Conservation (phyloP, 129 eudicot species). For the Lactuca saligna region DNA sequence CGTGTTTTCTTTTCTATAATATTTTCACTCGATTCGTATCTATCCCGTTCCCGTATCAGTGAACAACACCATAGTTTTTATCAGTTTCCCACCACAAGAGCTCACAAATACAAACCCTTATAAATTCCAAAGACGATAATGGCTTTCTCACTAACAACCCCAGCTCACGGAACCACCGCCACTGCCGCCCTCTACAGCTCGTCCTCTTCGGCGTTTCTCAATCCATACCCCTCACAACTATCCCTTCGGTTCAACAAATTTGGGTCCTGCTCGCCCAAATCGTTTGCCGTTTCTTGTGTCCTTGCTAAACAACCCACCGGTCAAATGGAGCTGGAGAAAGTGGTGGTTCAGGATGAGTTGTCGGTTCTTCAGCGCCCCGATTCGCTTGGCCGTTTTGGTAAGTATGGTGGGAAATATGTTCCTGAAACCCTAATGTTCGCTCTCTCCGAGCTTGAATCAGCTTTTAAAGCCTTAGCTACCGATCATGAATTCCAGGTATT, state of each 20-base stretch:
- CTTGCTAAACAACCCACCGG: constrained; percentile 25
- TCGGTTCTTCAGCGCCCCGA: constrained; percentile 58
- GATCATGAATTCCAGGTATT: constrained; percentile 32
- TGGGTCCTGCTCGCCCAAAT: constrained; percentile 13
- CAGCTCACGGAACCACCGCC: constrained; percentile 8
- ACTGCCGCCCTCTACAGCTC: background rate
- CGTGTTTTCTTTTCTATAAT: too few species aligned
- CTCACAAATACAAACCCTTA: background rate
- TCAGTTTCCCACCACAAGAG: too few species aligned
- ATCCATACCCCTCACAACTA: constrained; percentile 12
- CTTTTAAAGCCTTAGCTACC: constrained; percentile 54
- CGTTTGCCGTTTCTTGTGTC: constrained; percentile 40
- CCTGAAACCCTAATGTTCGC: constrained; percentile 89
- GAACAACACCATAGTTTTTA: background rate
- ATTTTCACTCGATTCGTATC: too few species aligned
- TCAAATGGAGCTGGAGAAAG: constrained; percentile 31
- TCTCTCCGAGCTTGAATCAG: constrained; percentile 71
- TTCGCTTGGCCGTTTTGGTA: constrained; percentile 79
- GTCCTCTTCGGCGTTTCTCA: constrained; percentile 19
- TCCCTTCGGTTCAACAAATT: constrained; percentile 30
- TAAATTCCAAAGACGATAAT: background rate
- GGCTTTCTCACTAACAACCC: constrained; percentile 8
- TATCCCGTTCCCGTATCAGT: background rate
- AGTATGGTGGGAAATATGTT: constrained; percentile 84
- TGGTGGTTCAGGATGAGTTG: constrained; percentile 4